Percentiles rank a stretch among this genome's conserved stretches.
Conservation (phyloP, 1,284 basidiomycete species). For the Sparassis latifolia region DNA sequence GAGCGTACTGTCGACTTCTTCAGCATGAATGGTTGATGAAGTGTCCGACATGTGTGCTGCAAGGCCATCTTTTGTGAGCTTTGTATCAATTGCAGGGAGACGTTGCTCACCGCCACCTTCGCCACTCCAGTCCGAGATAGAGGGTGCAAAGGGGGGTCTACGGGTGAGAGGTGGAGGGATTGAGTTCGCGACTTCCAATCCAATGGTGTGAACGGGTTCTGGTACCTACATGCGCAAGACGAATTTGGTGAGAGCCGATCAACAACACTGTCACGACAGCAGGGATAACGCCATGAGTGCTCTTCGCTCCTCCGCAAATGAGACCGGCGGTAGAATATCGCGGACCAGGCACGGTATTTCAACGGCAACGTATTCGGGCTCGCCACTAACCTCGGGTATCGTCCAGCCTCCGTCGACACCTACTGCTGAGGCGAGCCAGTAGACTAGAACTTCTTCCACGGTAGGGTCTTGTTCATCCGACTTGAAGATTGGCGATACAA, state of each 20-base stretch:
- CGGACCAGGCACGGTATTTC: slow-evolving; percentile 36
- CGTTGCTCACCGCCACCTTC: slow-evolving; percentile 32
- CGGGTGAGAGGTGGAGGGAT: slow-evolving; percentile 18
- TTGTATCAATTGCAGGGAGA: too few species aligned
- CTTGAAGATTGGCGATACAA: slow-evolving; percentile 6
- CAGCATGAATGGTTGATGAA: not conserved
- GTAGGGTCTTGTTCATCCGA: slow-evolving; percentile 13
- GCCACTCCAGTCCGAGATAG: slow-evolving; percentile 44
- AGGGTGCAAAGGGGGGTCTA: slow-evolving; percentile 23
- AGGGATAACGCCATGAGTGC: slow-evolving; percentile 29
- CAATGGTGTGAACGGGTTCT: slow-evolving; percentile 33
- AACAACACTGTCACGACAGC: slow-evolving; percentile 19
- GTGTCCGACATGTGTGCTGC: too few species aligned
- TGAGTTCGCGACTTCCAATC: slow-evolving; percentile 15
- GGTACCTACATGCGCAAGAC: slow-evolving; percentile 33
- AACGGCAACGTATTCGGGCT: slow-evolving; percentile 9
- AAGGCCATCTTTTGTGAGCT: too few species aligned
- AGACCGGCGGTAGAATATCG: slow-evolving; percentile 30
- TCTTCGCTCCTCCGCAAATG: slow-evolving; percentile 20
- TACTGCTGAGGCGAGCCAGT: slow-evolving; percentile 25
- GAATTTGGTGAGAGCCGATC: slow-evolving; percentile 4
- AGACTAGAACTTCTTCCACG: slow-evolving; percentile 22
- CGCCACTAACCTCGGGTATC: slow-evolving; percentile 27
- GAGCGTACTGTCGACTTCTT: not conserved
- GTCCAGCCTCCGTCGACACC: slow-evolving; percentile 14